Conservation (phyloP, 2,329 filamentous ascomycete genomes). For the Aspergillus udagawae region DNA sequence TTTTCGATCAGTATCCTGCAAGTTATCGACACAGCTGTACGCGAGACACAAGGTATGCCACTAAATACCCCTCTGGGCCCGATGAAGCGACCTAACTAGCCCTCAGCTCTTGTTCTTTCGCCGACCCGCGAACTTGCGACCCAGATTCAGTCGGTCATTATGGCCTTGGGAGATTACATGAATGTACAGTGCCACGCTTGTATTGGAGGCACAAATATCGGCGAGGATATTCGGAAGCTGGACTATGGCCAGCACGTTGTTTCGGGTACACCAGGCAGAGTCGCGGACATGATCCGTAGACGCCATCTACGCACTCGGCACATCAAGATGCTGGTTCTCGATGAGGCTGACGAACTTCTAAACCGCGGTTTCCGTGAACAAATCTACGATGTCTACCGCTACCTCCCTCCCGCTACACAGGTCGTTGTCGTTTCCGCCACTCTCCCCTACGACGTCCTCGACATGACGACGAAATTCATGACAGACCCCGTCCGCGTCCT, state of each 20-base stretch:
- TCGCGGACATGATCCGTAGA: conserved; percentile 78
- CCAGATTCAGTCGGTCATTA: conserved; percentile 97
- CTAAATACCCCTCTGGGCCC: neutral
- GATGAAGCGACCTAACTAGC: neutral
- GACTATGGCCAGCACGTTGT: conserved; percentile 98
- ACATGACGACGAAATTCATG: conserved; percentile 99
- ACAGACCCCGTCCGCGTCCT: conserved; percentile 93
- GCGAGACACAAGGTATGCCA: conserved; percentile 70
- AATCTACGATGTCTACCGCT: conserved; percentile 98
- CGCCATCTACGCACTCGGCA: conserved; percentile 68
- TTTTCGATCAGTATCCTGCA: conserved; percentile 96
- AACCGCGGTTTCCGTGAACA: conserved; percentile 97
- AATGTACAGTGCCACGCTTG: conserved; percentile 98
- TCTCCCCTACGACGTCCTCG: conserved; percentile 93
- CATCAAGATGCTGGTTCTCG: conserved; percentile 75
- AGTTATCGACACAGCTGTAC: conserved; percentile 88
- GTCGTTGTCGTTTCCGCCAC: conserved; percentile 98
- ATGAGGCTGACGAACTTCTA: conserved; percentile 73
- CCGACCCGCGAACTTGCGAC: conserved; percentile 95
- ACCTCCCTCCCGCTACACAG: conserved; percentile 92
- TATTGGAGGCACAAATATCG: conserved; percentile 96
- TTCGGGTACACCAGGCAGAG: conserved; percentile 93
- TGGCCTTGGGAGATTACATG: conserved; percentile 99
- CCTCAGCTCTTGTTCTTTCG: conserved; percentile 77
- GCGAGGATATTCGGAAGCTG: conserved; percentile 95